These are phyloP conservation scores for Ashbya aceris DNA, from an alignment of 1,139 yeast species.

Conservation along the genomic window DNA sequence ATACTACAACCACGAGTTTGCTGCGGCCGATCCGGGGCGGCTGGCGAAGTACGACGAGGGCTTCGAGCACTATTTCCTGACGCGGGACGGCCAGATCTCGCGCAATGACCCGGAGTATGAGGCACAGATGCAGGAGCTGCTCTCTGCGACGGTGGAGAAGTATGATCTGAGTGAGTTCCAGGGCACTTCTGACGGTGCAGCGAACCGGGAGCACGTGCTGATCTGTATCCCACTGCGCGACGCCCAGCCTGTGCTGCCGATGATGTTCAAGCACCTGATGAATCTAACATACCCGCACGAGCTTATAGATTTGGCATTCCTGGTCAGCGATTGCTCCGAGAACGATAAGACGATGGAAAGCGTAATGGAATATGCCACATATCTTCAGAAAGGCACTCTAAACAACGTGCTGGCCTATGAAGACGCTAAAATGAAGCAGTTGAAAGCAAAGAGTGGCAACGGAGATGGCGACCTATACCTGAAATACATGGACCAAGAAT, in stretches of 20 bases:
- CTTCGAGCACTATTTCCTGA: conserved; percentile 28
- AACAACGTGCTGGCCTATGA: conserved; percentile 44
- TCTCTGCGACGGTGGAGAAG: conserved; percentile 40
- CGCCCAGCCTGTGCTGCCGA: conserved; percentile 70
- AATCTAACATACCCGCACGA: conserved; percentile 78
- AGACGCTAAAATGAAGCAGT: conserved; percentile 48
- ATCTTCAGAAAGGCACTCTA: conserved; percentile 63
- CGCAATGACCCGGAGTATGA: conserved; percentile 21
- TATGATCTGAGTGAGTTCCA: conserved; percentile 53
- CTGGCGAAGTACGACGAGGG: conserved; percentile 32
- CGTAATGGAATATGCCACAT: conserved; percentile 54
- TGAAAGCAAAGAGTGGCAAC: conserved; percentile 38
- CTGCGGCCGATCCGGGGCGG: conserved; percentile 26
- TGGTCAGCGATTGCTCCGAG: conserved; percentile 76
- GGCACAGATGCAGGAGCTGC: conserved; percentile 20
- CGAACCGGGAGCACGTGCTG: conserved; percentile 56
- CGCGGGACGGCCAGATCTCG: conserved; percentile 27
- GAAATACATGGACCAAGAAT: conserved; percentile 59
- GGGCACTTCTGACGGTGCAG: conserved; percentile 47
- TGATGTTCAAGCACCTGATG: conserved; percentile 79
- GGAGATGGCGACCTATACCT: conserved; percentile 58
- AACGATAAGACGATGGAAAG: conserved; percentile 65
- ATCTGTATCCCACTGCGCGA: conserved; percentile 72
- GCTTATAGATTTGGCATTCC: conserved; percentile 71
- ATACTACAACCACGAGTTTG: conserved; percentile 29